Base-by-base conservation (phyloP, 768 basidiomycete genomes). In the Lyophyllum shimeji region DNA sequence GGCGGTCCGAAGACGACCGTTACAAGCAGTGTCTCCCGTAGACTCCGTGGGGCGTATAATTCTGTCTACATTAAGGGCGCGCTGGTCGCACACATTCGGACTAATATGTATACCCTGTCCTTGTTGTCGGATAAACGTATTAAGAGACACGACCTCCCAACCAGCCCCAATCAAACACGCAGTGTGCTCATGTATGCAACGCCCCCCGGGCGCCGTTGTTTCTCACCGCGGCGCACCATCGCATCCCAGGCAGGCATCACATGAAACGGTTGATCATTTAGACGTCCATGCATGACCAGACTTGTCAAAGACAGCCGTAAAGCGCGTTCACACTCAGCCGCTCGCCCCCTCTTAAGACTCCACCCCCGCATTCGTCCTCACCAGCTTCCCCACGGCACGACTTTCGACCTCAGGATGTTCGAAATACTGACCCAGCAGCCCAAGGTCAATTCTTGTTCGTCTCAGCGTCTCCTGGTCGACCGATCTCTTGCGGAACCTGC, bases 241-340 rank as follows among this genome's bases (percentile, higher is more conserved):
- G 51, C 57, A 55, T 61, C 63, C 52, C 59, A 57, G 53, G 55
- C 52, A 50, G 46, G 45, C 46, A 59, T 69, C 67, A 67, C 67
- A 69, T 68, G 68, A 63, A 68, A 34, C 62, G 64, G 61, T 56
- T 63, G 60, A 69, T 64, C 62, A 57, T 66, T 66, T 65, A 66
- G 55, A 62, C 65, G 58, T 53, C 50, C 39, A 52, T 52, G 44
- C 53, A 52, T 59, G 45, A 29, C 49, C 34, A 13, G 15, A 37
- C 34, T 37, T 37, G 34, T 46, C 40, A 46, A 47, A 47, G 50
- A 25, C 27, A 44, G 42, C 23, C 20, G 27, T 52, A 43, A 49
- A 45, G 50, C 40, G 27, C 25, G 53, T 50, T 54, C 50, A 18
- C 58, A 55, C 48, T 46, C 20, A 27, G 37, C 29, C 15, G 21